Percentiles rank a stretch among this genome's conserved stretches.
Evolutionary conservation across 192 early-diverging fungal genomes (phyloP).

Genomic region (Pilobolus umbonatus): DNA sequence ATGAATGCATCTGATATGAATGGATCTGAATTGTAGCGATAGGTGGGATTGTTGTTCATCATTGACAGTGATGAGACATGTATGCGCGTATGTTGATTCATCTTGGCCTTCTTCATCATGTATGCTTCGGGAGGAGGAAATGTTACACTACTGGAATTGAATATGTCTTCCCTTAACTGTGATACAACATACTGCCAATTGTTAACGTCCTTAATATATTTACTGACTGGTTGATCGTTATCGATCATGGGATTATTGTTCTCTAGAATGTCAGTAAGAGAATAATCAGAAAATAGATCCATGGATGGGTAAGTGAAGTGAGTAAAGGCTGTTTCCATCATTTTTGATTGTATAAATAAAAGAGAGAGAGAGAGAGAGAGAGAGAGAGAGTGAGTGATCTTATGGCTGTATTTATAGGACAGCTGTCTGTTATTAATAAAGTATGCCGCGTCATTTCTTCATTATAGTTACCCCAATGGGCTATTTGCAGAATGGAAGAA

Average conservation of each 20-base stretch:
- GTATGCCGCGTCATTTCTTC: no score
- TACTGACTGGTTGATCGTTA: background rate
- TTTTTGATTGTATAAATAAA: background rate
- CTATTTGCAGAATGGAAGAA: no score
- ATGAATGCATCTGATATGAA: background rate
- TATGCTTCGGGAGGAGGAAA: slow-evolving; percentile 14
- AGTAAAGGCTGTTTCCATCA: background rate
- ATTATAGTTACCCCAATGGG: no score
- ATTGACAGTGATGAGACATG: background rate
- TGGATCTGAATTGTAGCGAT: background rate
- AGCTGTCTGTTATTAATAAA: no score
- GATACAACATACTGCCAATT: slow-evolving; percentile 13
- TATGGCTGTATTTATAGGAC: no score
- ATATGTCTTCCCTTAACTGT: slow-evolving; percentile 12
- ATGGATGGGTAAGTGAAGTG: no score
- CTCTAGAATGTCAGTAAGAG: background rate
- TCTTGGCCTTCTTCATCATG: background rate
- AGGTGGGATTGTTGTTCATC: background rate
- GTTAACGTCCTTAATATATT: background rate
- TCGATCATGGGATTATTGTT: background rate
- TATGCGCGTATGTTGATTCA: background rate
- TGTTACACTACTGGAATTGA: slow-evolving; percentile 10
- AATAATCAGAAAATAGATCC: no score
- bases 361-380: background rate
- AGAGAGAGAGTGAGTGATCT: no score